Percentiles rank a stretch among this genome's conserved stretches.
Evolutionary conservation across 805 yeast genomes (phyloP).

Genomic region (Blastobotrys americana): DNA sequence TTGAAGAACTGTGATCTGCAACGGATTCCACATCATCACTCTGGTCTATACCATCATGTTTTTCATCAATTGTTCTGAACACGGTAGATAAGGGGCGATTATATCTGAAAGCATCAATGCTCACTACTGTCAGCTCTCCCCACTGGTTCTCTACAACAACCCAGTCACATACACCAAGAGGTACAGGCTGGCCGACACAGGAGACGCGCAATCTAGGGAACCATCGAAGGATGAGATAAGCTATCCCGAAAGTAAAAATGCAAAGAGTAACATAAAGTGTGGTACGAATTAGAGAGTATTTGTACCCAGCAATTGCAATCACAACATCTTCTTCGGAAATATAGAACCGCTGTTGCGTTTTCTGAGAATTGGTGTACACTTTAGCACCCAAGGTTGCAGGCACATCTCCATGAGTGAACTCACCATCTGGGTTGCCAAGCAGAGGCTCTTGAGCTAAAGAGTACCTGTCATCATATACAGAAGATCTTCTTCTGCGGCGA

Average conservation of each 20-base stretch:
- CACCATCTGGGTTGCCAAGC: slow-evolving; percentile 10
- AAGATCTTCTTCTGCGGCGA: slow-evolving; percentile 14
- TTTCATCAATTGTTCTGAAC: slow-evolving; percentile 32
- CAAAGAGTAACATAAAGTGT: slow-evolving; percentile 49
- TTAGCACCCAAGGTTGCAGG: slow-evolving; percentile 1
- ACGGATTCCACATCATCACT: slow-evolving; percentile 3
- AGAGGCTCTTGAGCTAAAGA: slow-evolving; percentile 7
- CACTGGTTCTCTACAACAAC: slow-evolving; percentile 88
- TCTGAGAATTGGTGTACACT: slow-evolving; percentile 16
- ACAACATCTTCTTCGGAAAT: slow-evolving; percentile 94
- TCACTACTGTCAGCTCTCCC: slow-evolving; percentile 67
- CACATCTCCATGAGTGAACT: slow-evolving; percentile 13
- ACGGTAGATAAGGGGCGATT: slow-evolving; percentile 67
- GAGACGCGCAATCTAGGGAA: slow-evolving; percentile 66
- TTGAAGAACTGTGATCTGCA: not conserved
- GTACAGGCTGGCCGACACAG: slow-evolving; percentile 55
- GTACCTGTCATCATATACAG: slow-evolving; percentile 10
- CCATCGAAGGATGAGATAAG: slow-evolving; percentile 76
- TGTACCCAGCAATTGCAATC: slow-evolving; percentile 88
- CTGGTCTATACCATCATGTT: slow-evolving; percentile 6
- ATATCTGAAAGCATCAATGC: slow-evolving; percentile 53
- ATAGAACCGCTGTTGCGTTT: slow-evolving; percentile 65
- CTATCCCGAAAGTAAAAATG: slow-evolving; percentile 57
- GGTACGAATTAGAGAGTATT: slow-evolving; percentile 42
- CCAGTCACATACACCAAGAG: slow-evolving; percentile 84